Percentiles rank a stretch among this genome's conserved stretches.
Evolutionary conservation across 805 yeast genomes (phyloP).

Genomic region (Teunomyces kruisii): DNA sequence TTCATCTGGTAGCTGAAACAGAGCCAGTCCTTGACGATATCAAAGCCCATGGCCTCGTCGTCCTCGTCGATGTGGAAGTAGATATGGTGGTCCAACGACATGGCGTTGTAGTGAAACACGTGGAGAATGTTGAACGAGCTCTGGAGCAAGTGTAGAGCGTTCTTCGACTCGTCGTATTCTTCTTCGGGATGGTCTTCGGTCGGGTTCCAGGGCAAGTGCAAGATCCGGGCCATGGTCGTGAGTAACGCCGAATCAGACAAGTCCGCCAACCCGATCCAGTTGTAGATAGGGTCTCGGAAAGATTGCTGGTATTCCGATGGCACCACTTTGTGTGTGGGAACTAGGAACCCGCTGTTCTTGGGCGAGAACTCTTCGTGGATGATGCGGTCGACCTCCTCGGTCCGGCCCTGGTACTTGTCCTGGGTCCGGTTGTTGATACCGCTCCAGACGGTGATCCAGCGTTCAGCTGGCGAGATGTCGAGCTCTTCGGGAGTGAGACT

Average conservation of each 20-base stretch:
- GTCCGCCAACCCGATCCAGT: conserved; percentile 38
- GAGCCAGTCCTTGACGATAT: conserved; percentile 37
- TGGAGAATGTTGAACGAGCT: conserved; percentile 33
- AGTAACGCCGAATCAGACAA: conserved; percentile 39
- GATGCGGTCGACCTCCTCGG: neutral
- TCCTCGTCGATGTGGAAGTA: conserved; percentile 35
- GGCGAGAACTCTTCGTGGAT: neutral
- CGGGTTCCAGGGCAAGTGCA: conserved; percentile 45
- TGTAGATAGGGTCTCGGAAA: conserved; percentile 26
- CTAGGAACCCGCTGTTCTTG: neutral
- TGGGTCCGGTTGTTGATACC: conserved; percentile 25
- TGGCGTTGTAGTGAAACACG: conserved; percentile 43
- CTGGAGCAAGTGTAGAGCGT: conserved; percentile 30
- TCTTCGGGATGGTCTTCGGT: conserved; percentile 28
- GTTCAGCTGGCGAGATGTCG: conserved; percentile 26
- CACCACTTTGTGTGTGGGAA: neutral
- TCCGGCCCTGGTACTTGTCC: conserved; percentile 8
- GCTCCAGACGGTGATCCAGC: conserved; percentile 43
- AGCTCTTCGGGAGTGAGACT: conserved; percentile 36
- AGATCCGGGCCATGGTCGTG: conserved; percentile 41
- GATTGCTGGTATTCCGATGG: conserved; percentile 18
- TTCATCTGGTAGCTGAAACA: conserved; percentile 36
- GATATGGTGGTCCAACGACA: conserved; percentile 46
- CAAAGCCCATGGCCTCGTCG: conserved; percentile 15
- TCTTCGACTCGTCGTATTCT: conserved; percentile 32